Evolutionary conservation across 164 flowering plant species (phyloP).

Genomic region (Chimonanthus praecox): DNA sequence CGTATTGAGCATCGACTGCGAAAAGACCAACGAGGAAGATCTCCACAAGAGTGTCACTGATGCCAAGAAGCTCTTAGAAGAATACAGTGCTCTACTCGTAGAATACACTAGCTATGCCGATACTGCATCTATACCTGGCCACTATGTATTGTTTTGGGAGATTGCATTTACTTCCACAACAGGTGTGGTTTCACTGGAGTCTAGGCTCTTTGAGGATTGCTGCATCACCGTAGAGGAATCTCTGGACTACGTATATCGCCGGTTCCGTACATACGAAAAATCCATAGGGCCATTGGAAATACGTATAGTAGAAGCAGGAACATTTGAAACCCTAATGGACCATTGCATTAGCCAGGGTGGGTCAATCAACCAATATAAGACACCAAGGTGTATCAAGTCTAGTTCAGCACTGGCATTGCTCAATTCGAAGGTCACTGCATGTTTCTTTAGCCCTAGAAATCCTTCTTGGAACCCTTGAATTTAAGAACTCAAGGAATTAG

Average conservation of each 20-base stretch:
- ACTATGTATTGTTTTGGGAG: constrained; percentile 83
- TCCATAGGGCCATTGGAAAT: constrained; percentile 83
- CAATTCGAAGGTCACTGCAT: constrained; percentile 42
- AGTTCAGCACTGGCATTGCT: constrained; percentile 48
- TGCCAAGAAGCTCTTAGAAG: constrained; percentile 56
- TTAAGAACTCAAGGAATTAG: neutral
- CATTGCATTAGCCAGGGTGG: constrained; percentile 55
- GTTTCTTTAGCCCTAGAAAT: constrained; percentile 61
- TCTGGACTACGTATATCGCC: constrained; percentile 59
- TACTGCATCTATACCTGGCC: constrained; percentile 71
- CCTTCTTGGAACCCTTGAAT: constrained; percentile 57
- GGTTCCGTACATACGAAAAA: constrained; percentile 56
- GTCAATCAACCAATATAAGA: constrained; percentile 82
- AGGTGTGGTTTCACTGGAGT: constrained; percentile 5
- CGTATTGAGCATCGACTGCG: constrained; percentile 69
- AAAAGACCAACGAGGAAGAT: constrained; percentile 84
- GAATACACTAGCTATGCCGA: constrained; percentile 89
- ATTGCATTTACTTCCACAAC: constrained; percentile 20
- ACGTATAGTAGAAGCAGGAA: constrained; percentile 57
- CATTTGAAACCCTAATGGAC: constrained; percentile 76
- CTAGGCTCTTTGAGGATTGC: constrained; percentile 42
- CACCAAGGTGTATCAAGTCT: constrained; percentile 72
- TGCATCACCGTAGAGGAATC: constrained; percentile 63
- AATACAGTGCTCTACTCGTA: constrained; percentile 45
- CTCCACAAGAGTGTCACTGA: constrained; percentile 58